These are phyloP conservation scores for Scleroderma bovista DNA, from an alignment of 768 basidiomycete species.

Conservation along the genomic window DNA sequence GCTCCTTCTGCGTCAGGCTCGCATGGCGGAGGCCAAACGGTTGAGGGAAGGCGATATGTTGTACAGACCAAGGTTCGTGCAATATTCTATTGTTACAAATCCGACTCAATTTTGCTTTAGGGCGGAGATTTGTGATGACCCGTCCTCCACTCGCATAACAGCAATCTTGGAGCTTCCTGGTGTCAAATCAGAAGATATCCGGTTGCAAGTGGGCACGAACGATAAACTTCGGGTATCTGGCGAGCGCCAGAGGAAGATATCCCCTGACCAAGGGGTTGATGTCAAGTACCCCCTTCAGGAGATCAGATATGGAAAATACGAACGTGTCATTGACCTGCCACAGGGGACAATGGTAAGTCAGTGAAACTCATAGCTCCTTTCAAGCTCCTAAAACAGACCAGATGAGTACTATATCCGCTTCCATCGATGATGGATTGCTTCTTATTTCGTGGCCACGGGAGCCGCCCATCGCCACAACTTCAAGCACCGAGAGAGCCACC, in stretches of 20 bases:
- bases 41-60: constrained; percentile 23
- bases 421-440: constrained; percentile 35
- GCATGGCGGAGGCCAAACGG: constrained; percentile 13
- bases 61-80: constrained; percentile 27
- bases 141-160: constrained; percentile 24
- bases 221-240: constrained; percentile 31
- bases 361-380: constrained; percentile 4
- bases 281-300: constrained; percentile 29
- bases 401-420: constrained; percentile 35
- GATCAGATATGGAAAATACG: constrained; percentile 36
- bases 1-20: constrained; percentile 18
- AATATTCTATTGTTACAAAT: constrained; percentile 3
- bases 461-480: constrained; percentile 12
- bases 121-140: constrained; percentile 37
- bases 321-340: constrained; percentile 32
- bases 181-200: constrained; percentile 30
- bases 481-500: not conserved
- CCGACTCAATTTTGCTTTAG: constrained; percentile 20
- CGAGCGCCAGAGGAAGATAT: constrained; percentile 17
- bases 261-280: constrained; percentile 12
- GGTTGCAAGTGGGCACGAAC: constrained; percentile 28
- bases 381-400: constrained; percentile 5
- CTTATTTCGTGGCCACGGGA: constrained; percentile 35
- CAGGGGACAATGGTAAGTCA: constrained; percentile 31
- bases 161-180: constrained; percentile 38